Conservation (phyloP, 148 eudicot species). For the Silene uniflora region DNA sequence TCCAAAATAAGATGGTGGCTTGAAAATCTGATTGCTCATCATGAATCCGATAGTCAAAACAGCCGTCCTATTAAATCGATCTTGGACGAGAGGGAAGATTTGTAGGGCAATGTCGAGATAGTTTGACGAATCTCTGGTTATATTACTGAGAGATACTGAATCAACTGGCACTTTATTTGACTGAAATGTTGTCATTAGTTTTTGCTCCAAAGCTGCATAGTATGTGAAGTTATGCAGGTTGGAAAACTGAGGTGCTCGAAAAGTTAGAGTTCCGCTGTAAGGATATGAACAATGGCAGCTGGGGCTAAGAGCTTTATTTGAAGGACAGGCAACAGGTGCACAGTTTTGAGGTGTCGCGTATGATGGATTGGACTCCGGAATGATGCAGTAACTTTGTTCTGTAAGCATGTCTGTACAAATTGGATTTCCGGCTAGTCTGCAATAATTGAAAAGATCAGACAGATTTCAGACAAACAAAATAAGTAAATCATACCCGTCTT, state of each 20-base stretch:
- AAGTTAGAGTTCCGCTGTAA: slow-evolving; percentile 32
- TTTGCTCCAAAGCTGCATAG: slow-evolving; percentile 20
- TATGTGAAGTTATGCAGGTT: slow-evolving; percentile 24
- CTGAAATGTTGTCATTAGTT: slow-evolving; percentile 28
- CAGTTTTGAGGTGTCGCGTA: slow-evolving; percentile 28
- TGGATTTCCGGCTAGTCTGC: slow-evolving; percentile 24
- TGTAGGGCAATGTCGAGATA: slow-evolving; percentile 27
- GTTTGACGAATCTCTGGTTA: slow-evolving; percentile 16
- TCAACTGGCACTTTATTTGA: slow-evolving; percentile 27
- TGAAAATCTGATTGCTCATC: slow-evolving; percentile 39
- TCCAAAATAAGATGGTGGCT: slow-evolving; percentile 27
- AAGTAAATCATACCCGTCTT: too few species aligned
- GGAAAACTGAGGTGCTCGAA: slow-evolving; percentile 44
- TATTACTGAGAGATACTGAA: slow-evolving; percentile 34
- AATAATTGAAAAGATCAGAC: not conserved
- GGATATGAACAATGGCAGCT: slow-evolving; percentile 38
- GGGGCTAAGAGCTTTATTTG: slow-evolving; percentile 32
- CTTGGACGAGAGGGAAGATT: slow-evolving; percentile 31
- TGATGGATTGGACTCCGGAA: slow-evolving; percentile 18
- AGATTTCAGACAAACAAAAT: too few species aligned
- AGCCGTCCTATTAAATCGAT: slow-evolving; percentile 28
- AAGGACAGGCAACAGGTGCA: slow-evolving; percentile 17
- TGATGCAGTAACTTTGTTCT: slow-evolving; percentile 14
- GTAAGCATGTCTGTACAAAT: slow-evolving; percentile 17
- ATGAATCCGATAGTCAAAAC: slow-evolving; percentile 24